Conservation (phyloP, 495 filamentous ascomycete species). For the Parmelia sp. region DNA sequence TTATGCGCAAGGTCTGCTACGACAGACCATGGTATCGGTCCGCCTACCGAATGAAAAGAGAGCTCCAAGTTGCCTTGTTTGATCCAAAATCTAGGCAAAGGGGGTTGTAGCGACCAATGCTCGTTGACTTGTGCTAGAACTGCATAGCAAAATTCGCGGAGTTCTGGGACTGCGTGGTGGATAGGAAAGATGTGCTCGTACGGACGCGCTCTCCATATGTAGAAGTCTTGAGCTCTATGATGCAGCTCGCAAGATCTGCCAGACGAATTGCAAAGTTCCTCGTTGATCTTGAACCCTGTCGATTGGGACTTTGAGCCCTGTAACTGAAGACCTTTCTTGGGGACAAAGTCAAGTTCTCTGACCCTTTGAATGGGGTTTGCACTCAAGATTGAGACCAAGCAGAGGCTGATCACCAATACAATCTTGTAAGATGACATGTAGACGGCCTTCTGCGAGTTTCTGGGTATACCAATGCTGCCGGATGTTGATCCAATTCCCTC, state of each 20-base stretch:
- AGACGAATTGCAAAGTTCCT: background rate
- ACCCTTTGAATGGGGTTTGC: background rate
- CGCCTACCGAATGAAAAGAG: background rate
- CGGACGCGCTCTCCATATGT: background rate
- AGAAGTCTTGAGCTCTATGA: background rate
- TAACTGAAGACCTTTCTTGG: background rate
- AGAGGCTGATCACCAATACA: background rate
- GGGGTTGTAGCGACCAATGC: background rate
- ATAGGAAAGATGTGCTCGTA: background rate
- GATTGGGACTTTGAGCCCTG: background rate
- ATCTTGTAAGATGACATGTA: background rate
- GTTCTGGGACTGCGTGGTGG: background rate
- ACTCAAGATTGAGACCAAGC: background rate
- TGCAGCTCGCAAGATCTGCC: background rate
- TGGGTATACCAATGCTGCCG: background rate
- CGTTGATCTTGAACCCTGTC: background rate
- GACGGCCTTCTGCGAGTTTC: background rate
- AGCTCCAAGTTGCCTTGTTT: background rate
- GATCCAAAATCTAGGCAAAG: background rate
- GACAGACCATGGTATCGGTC: conserved; percentile 1
- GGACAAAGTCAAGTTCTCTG: background rate
- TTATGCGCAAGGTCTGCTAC: background rate
- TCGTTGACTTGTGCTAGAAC: background rate
- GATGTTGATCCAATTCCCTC: background rate
- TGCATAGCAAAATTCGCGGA: background rate